Base-by-base conservation (phyloP, 176 grass and related monocot genomes). In the Carex cristatella region DNA sequence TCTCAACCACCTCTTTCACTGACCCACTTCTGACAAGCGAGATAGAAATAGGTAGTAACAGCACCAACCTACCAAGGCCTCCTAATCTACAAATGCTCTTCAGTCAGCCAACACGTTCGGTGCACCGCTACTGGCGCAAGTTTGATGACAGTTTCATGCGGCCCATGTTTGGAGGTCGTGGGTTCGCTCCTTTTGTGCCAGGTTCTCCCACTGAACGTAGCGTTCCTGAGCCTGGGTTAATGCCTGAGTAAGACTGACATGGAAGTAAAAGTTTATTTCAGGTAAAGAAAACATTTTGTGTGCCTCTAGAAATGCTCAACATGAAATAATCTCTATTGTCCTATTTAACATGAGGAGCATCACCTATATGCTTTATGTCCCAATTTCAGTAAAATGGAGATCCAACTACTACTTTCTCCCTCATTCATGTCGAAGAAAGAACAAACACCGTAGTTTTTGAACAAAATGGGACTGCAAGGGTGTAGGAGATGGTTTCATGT, bases 141-240 rank as follows among this genome's bases (percentile, higher is more conserved):
- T 95, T 98, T 27, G 93, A 98, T 18, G 86, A 98, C 10, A 73
- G 87, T 1, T 91, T 98, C 86, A 94, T 98, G 91, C 87, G 95
- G 38, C 95, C 95, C 0, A 19, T 95, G 83, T 98, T 98, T 4
- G 93, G 93, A 16, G 95, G 95, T 0, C 81, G 95, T 84, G 93
- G 95, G 23, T 98, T 98, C 1, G 86, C 89, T 23, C 93, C 93
- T 2, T 98, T 94, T 81, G 93, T 93, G 51, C 93, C 93, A 16
- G 95, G 95, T 85, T 98, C 93, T 1, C 95, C 93, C 0, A 88
- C 83, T 69, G 95, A 98, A 69, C 70, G 80, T 49, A 92, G 86
- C 32, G 10, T 80, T 37, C 89, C 77, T 85, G 85, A 85, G 44
- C 40, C 78, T 44, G 46, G 60, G 23, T 19, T 19, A 83, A 65